Conservation (phyloP, 2,329 filamentous ascomycete genomes). For the Neopestalotiopsis clavispora region DNA sequence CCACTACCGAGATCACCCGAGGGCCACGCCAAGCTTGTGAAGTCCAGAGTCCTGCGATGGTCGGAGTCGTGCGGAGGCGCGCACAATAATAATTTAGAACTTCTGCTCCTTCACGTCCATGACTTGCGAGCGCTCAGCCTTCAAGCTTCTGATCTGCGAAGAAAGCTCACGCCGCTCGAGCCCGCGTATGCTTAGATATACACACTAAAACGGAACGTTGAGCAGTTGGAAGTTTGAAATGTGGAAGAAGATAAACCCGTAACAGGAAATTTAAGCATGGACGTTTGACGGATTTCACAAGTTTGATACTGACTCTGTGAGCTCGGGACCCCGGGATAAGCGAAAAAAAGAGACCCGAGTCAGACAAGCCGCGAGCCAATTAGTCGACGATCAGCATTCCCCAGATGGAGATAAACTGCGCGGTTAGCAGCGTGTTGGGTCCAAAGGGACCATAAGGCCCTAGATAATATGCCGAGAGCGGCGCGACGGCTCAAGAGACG, state of each 20-base stretch:
- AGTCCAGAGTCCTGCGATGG: background rate
- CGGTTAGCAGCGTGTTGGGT: background rate
- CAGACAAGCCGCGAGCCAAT: background rate
- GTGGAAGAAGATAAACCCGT: background rate
- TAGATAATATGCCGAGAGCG: background rate
- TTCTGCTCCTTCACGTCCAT: background rate
- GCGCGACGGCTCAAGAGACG: slow-evolving; percentile 8
- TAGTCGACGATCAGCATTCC: slow-evolving; percentile 8
- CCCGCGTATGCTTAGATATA: background rate
- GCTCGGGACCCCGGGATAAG: background rate
- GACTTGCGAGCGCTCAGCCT: too few species aligned
- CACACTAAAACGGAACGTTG: too few species aligned
- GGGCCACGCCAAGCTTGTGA: background rate
- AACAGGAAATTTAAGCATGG: background rate
- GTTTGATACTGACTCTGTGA: background rate
- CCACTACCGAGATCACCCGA: slow-evolving; percentile 15
- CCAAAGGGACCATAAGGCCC: background rate
- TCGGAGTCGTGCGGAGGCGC: background rate
- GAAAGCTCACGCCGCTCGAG: background rate
- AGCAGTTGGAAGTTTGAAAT: too few species aligned
- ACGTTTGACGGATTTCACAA: background rate
- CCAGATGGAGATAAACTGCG: slow-evolving; percentile 3
- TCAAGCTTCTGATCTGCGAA: background rate
- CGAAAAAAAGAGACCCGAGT: background rate
- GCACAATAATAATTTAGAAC: background rate